phyloP scores from a whole-genome alignment of 1,284 basidiomycete species.

The Ganoderma resinaceum region DNA sequence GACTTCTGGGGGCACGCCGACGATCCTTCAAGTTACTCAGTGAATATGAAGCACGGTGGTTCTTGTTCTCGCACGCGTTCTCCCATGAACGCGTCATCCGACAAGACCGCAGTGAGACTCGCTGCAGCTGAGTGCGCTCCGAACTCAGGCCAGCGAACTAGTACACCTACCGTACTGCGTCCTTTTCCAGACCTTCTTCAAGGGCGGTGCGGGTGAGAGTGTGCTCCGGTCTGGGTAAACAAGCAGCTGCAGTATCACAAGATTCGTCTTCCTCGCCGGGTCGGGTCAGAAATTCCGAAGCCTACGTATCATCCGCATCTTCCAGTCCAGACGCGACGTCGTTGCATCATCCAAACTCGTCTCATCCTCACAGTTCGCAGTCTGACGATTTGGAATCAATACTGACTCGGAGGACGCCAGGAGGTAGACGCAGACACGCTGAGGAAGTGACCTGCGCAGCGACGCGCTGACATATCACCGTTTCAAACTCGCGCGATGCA shows the following conservation, averaged over 20 bases:
- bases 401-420: not conserved
- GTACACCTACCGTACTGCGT: not conserved
- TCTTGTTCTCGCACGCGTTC: not conserved
- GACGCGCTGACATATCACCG: not conserved
- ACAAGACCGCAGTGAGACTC: not conserved
- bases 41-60: not conserved
- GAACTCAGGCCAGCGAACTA: not conserved
- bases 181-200: not conserved
- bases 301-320: not conserved
- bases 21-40: too few species aligned
- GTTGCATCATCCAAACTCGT: not conserved
- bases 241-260: not conserved
- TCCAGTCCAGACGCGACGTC: too few species aligned
- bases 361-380: not conserved
- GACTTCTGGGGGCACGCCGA: not conserved
- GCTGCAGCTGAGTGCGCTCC: not conserved
- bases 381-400: not conserved
- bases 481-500: not conserved
- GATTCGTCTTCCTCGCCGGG: not conserved
- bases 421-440: not conserved
- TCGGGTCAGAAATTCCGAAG: not conserved
- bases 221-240: not conserved
- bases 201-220: not conserved
- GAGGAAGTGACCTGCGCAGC: not conserved
- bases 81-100: not conserved